Conservation (phyloP, 768 basidiomycete species). For the Rhizopogon rudus region DNA sequence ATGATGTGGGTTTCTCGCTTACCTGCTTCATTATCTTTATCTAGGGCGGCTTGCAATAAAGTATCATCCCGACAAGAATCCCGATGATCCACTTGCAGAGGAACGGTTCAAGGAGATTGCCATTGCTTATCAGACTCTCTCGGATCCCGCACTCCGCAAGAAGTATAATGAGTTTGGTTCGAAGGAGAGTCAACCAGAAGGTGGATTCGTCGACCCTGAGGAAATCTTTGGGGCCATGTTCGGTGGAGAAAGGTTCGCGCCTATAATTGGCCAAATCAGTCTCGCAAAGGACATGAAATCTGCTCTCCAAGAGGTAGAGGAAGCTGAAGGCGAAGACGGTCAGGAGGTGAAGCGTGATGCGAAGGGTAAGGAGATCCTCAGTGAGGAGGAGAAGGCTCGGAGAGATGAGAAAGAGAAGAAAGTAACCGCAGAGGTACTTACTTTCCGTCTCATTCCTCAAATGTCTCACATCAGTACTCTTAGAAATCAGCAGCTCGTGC, state of each 20-base stretch:
- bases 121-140: slow-evolving; percentile 84
- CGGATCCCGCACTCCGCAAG: slow-evolving; percentile 65
- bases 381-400: slow-evolving; percentile 67
- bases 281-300: slow-evolving; percentile 91
- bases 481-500: slow-evolving; percentile 80
- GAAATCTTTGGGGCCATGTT: slow-evolving; percentile 82
- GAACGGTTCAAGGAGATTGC: slow-evolving; percentile 90
- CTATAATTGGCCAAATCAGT: slow-evolving; percentile 87
- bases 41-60: slow-evolving; percentile 82
- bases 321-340: slow-evolving; percentile 47
- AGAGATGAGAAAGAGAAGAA: slow-evolving; percentile 71
- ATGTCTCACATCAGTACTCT: slow-evolving; percentile 8
- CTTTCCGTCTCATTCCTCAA: slow-evolving; percentile 1
- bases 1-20: not conserved
- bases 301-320: slow-evolving; percentile 83
- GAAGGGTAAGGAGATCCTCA: slow-evolving; percentile 48
- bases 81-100: slow-evolving; percentile 77
- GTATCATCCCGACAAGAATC: slow-evolving; percentile 91
- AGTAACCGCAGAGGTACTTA: slow-evolving; percentile 59
- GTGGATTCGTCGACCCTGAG: slow-evolving; percentile 85
- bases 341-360: slow-evolving; percentile 43
- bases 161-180: slow-evolving; percentile 93
- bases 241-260: slow-evolving; percentile 80
- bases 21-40: not conserved
- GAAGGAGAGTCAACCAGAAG: slow-evolving; percentile 76